Conservation (phyloP, 2,329 filamentous ascomycete species). For the Penicillium thymicola region DNA sequence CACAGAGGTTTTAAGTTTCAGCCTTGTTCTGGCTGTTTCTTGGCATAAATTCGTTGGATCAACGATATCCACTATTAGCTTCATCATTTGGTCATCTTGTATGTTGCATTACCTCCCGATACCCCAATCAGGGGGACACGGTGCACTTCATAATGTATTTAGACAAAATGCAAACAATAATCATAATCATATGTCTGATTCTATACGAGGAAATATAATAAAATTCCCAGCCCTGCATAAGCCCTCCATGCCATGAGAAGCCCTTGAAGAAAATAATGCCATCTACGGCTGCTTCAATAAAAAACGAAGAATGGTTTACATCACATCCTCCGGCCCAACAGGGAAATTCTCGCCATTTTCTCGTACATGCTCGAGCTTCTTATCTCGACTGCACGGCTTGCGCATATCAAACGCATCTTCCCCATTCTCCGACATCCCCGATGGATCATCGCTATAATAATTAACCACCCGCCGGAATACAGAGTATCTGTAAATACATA, state of each 20-base stretch:
- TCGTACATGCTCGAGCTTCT: constrained; percentile 69
- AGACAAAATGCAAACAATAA: neutral
- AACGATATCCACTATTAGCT: neutral
- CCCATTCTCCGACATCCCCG: constrained; percentile 53
- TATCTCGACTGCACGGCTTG: constrained; percentile 81
- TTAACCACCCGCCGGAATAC: constrained; percentile 84
- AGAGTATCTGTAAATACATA: constrained; percentile 54
- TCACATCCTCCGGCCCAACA: constrained; percentile 77
- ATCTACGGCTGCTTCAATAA: neutral
- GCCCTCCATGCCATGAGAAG: neutral
- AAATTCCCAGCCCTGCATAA: neutral
- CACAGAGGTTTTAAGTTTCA: neutral
- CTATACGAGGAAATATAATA: neutral
- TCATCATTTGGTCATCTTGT: neutral
- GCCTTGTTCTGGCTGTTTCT: neutral
- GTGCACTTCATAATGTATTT: neutral
- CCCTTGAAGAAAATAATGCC: neutral
- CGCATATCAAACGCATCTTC: constrained; percentile 98
- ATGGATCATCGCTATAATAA: constrained; percentile 87
- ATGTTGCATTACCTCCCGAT: neutral
- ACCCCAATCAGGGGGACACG: neutral
- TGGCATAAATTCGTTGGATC: neutral
- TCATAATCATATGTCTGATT: neutral
- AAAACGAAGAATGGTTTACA: neutral
- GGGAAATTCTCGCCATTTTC: constrained; percentile 74